Base-by-base conservation (phyloP, 345 rosid genomes). In the Physaria fendleri region DNA sequence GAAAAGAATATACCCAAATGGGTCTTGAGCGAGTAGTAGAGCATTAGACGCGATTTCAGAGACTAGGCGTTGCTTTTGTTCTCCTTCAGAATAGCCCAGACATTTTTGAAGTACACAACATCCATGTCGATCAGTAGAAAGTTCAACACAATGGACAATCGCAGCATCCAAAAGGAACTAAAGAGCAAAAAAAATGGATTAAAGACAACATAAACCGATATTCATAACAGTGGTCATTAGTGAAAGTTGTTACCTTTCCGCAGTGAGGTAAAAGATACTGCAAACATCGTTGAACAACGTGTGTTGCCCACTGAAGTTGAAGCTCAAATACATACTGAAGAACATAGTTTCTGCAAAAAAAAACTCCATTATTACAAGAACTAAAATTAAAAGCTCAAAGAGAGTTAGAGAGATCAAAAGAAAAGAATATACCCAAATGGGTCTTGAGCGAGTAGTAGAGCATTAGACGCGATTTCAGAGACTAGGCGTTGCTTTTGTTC, bases 71-170 rank as follows among this genome's bases (percentile, higher is more conserved):
- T 49, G 52, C 22, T 70, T 74, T 62, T 75, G 79, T 69, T 81
- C 85, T 4, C 78, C 93, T 35, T 70, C 76, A 2, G 72, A 76
- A 60, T 73, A 67, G 23, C 69, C 59, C 40, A 88, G 83, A n/a
- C n/a, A n/a, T n/a, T n/a, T n/a, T n/a, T n/a, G n/a, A n/a, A 89
- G 91, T 51, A 89, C 96, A 43, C 85, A 83, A 45, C 96, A 88
- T 47, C 94, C 94, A 73, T 85, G 88, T 24, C 85, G 63, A 61
- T 85, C 90, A 20, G 84, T 85, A 37, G 94, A 86, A 40, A 85
- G 79, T 56, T 88, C 94, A 32, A 88, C 77, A 70, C 90, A 83
- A 56, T 85, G 77, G 44, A 76, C 54, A n/a, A 72, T 75, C 17
- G 85, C 80, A 38, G 90, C 88, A 66, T 80, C 90, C 51, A 82